Conservation (phyloP, 768 basidiomycete species). For the Nidularia pulvinata region DNA sequence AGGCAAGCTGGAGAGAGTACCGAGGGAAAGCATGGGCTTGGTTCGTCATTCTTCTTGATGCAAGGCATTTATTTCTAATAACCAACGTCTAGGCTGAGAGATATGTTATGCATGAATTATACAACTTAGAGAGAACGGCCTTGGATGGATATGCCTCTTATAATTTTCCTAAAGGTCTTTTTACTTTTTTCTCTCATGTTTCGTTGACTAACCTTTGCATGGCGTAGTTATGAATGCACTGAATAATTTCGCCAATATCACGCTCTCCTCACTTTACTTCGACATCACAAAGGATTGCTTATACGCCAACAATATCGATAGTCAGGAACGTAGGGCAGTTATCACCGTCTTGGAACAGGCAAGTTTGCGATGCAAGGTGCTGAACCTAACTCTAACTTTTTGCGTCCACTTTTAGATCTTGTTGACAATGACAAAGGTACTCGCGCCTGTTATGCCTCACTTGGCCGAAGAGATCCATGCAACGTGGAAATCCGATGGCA, state of each 20-base stretch:
- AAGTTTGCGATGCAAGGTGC: constrained; percentile 5
- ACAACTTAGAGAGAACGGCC: constrained; percentile 66
- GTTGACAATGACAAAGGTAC: constrained; percentile 60
- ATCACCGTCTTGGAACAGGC: constrained; percentile 77
- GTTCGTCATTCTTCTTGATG: constrained; percentile 34
- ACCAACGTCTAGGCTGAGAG: constrained; percentile 62
- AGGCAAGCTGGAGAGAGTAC: constrained; percentile 29
- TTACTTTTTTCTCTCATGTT: constrained; percentile 87
- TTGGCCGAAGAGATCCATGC: constrained; percentile 87
- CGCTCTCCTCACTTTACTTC: constrained; percentile 90
- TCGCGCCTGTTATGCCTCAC: constrained; percentile 89
- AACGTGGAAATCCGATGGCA: constrained; percentile 26
- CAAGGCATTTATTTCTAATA: not conserved
- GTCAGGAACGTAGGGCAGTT: constrained; percentile 58
- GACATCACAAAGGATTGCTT: constrained; percentile 90
- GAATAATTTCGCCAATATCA: constrained; percentile 78
- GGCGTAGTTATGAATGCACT: constrained; percentile 67
- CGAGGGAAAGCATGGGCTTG: constrained; percentile 54
- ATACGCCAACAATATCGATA: constrained; percentile 64
- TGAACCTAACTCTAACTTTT: not conserved
- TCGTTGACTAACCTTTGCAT: not conserved
- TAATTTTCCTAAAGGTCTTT: constrained; percentile 83
- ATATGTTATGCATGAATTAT: constrained; percentile 86
- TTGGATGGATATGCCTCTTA: constrained; percentile 69
- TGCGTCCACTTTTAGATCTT: constrained; percentile 47